These are phyloP conservation scores for Hansenula sp. DNA, from an alignment of 1,139 yeast species.

Conservation along the genomic window DNA sequence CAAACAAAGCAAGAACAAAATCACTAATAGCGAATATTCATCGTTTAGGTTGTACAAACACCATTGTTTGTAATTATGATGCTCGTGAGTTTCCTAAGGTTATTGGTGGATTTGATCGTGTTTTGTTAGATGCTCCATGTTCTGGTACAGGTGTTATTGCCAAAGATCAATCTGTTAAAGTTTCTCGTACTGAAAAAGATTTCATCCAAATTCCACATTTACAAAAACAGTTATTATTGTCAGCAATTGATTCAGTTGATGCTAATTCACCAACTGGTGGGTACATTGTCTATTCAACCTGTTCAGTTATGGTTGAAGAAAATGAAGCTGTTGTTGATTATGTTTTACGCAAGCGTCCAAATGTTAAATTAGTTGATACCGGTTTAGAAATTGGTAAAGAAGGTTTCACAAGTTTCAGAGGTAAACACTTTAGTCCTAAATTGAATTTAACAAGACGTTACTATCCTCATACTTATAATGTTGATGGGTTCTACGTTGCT, in stretches of 20 bases:
- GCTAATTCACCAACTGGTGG: slow-evolving; percentile 92
- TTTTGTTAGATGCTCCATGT: slow-evolving; percentile 96
- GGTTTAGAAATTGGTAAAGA: slow-evolving; percentile 95
- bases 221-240: slow-evolving; percentile 86
- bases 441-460: slow-evolving; percentile 85
- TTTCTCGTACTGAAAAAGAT: slow-evolving; percentile 92
- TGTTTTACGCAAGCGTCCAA: slow-evolving; percentile 93
- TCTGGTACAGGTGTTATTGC: slow-evolving; percentile 99
- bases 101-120: slow-evolving; percentile 96
- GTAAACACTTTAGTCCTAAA: slow-evolving; percentile 80
- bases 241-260: slow-evolving; percentile 97
- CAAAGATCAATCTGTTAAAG: slow-evolving; percentile 93
- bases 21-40: slow-evolving; percentile 96
- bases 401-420: slow-evolving; percentile 91
- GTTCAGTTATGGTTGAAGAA: slow-evolving; percentile 98
- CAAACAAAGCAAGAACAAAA: slow-evolving; percentile 93
- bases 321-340: slow-evolving; percentile 99
- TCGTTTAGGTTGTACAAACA: slow-evolving; percentile 93
- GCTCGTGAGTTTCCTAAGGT: slow-evolving; percentile 98
- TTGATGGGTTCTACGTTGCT: slow-evolving; percentile 97
- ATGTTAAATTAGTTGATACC: slow-evolving; percentile 89
- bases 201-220: slow-evolving; percentile 95
- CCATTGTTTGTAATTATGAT: slow-evolving; percentile 95
- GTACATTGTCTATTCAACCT: slow-evolving; percentile 91
- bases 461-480: slow-evolving; percentile 97